Evolutionary conservation across 108 stramenopile genomes (phyloP).

Genomic region (Cyclostephanos tholiformis): DNA sequence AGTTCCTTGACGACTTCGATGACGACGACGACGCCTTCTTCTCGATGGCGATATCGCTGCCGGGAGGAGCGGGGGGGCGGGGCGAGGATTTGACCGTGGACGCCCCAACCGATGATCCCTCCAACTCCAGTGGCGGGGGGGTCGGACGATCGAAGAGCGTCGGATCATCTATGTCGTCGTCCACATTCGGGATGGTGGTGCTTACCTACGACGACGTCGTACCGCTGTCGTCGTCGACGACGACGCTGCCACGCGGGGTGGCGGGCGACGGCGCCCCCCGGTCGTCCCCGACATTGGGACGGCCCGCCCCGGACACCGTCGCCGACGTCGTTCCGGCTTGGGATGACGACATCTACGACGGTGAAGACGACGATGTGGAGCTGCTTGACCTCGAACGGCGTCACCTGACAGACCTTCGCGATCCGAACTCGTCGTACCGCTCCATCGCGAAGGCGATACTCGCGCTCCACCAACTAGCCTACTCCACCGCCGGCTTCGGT

Average conservation of each 20-base stretch:
- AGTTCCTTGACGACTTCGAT: slow-evolving; percentile 45
- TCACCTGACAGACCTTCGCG: slow-evolving; percentile 24
- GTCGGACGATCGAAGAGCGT: no score
- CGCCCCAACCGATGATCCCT: no score
- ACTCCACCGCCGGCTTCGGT: slow-evolving; percentile 1
- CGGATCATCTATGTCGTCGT: not conserved
- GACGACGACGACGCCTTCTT: slow-evolving; percentile 55
- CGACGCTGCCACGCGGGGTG: not conserved
- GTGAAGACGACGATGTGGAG: slow-evolving; percentile 20
- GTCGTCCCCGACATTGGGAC: not conserved
- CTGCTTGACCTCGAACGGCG: slow-evolving; percentile 30
- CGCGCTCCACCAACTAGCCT: slow-evolving; percentile 23
- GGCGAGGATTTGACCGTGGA: no score
- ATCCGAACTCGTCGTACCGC: slow-evolving; percentile 34
- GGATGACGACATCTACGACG: not conserved
- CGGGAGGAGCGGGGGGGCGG: not conserved
- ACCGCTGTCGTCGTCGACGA: not conserved
- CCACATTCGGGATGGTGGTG: slow-evolving; percentile 40
- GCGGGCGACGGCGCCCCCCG: not conserved
- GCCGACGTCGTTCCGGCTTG: not conserved
- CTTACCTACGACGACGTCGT: slow-evolving; percentile 25
- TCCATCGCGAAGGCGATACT: slow-evolving; percentile 37
- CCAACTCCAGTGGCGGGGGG: not conserved
- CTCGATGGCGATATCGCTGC: slow-evolving; percentile 11
- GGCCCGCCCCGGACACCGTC: not conserved